Percentiles rank a stretch among this genome's conserved stretches.
Conservation (phyloP, 106 monocot species). For the Dendrobium chrysotoxum region DNA sequence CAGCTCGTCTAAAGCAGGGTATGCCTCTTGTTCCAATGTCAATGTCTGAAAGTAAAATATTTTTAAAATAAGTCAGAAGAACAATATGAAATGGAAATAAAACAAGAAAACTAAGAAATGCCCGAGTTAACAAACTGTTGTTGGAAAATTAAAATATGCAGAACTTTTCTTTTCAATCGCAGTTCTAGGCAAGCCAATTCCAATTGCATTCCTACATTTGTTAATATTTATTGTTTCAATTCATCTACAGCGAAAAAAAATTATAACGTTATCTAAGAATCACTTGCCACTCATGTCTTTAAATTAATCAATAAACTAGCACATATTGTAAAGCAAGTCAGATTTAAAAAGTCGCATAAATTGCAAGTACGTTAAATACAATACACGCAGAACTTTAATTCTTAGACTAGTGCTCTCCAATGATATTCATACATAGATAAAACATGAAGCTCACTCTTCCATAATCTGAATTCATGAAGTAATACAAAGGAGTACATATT, state of each 20-base stretch:
- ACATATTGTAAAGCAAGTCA: background rate
- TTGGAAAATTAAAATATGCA: background rate
- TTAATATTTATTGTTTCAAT: background rate
- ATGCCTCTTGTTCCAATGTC: conserved; percentile 67
- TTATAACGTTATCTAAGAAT: background rate
- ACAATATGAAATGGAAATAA: conserved; percentile 2
- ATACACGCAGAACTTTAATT: too few species aligned
- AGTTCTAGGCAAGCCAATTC: background rate
- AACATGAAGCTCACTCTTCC: too few species aligned
- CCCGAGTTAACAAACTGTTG: background rate
- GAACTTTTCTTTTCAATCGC: background rate
- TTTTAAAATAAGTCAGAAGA: background rate
- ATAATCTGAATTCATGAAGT: too few species aligned
- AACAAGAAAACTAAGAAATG: background rate
- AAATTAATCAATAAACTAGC: background rate
- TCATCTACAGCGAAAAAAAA: background rate
- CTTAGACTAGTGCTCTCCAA: too few species aligned
- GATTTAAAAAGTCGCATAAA: background rate
- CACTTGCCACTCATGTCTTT: background rate
- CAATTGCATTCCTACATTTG: background rate
- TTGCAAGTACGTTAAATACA: too few species aligned
- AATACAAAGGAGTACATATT: too few species aligned
- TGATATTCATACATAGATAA: too few species aligned
- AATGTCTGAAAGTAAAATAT: conserved; percentile 34
- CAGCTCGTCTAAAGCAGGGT: conserved; percentile 75